These are phyloP conservation scores for Rhododendron vialii DNA, from an alignment of 148 eudicot species.

Conservation along the genomic window DNA sequence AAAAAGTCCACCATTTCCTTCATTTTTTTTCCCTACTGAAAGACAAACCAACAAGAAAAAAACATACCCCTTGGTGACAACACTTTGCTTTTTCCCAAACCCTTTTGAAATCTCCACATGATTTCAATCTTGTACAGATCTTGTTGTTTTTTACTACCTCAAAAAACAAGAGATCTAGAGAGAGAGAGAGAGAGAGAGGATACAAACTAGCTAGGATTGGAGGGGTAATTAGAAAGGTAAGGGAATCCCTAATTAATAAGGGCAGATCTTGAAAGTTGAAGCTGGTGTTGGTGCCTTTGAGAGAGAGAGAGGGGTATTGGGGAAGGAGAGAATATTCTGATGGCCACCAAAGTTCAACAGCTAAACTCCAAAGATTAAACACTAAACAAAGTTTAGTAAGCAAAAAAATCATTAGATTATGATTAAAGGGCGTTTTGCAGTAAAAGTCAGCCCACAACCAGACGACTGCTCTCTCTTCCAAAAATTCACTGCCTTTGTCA, in stretches of 20 bases:
- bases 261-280: slow-evolving; percentile 58
- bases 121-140: slow-evolving; percentile 17
- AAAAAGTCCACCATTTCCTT: neutral
- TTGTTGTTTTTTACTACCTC: neutral
- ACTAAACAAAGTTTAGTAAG: slow-evolving; percentile 45
- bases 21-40: slow-evolving; percentile 18
- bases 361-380: slow-evolving; percentile 65
- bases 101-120: slow-evolving; percentile 26
- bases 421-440: slow-evolving; percentile 46
- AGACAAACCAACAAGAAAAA: slow-evolving; percentile 60
- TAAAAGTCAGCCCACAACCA: slow-evolving; percentile 77
- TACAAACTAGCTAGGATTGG: neutral
- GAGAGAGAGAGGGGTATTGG: slow-evolving; percentile 25
- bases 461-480: slow-evolving; percentile 61
- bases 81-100: slow-evolving; percentile 59
- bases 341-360: slow-evolving; percentile 53
- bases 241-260: slow-evolving; percentile 1
- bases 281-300: slow-evolving; percentile 14
- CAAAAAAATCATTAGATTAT: slow-evolving; percentile 71
- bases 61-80: slow-evolving; percentile 72
- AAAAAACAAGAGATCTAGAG: slow-evolving; percentile 26
- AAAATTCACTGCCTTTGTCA: slow-evolving; percentile 82
- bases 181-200: neutral
- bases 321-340: slow-evolving; percentile 71
- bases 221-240: neutral